Percentiles rank a stretch among this genome's conserved stretches.
Conservation (phyloP, 2,329 filamentous ascomycete species). For the Pseudogymnoascus pannorum region DNA sequence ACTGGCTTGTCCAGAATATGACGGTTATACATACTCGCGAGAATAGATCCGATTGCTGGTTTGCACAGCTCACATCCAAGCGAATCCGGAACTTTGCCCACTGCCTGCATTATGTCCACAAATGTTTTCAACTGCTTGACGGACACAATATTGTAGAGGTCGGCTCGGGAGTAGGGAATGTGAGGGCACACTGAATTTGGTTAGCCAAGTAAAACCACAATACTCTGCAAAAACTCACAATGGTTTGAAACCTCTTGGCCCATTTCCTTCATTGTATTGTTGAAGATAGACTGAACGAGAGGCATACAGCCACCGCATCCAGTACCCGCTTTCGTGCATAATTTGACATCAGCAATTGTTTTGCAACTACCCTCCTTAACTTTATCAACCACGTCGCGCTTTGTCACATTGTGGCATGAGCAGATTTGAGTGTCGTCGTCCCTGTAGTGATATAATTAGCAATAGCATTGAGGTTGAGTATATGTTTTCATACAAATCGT, state of each 20-base stretch:
- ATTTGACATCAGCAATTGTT: constrained; percentile 73
- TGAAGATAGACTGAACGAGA: constrained; percentile 82
- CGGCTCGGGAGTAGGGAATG: constrained; percentile 74
- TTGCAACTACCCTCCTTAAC: constrained; percentile 77
- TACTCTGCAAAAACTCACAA: constrained; percentile 23
- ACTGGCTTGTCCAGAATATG: constrained; percentile 67
- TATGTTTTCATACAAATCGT: constrained; percentile 43
- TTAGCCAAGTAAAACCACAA: constrained; percentile 14
- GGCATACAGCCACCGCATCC: constrained; percentile 89
- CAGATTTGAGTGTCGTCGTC: constrained; percentile 83
- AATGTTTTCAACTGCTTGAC: constrained; percentile 71
- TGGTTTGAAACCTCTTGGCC: constrained; percentile 83
- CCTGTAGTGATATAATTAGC: constrained; percentile 5
- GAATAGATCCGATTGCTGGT: constrained; percentile 71
- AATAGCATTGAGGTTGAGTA: neutral
- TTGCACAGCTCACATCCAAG: constrained; percentile 84
- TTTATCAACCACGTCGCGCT: constrained; percentile 65
- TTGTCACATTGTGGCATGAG: constrained; percentile 87
- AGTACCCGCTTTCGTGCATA: constrained; percentile 85
- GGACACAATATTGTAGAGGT: constrained; percentile 84
- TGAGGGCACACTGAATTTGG: constrained; percentile 57
- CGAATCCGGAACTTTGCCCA: constrained; percentile 63
- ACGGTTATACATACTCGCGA: constrained; percentile 74
- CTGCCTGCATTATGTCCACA: constrained; percentile 67
- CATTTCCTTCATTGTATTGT: constrained; percentile 77